A percentile compares a stretch with the other conserved stretches of the same genome.
phyloP scores from a whole-genome alignment of 2,329 filamentous ascomycete genomes.

The Magnaporthiopsis incrustans region DNA sequence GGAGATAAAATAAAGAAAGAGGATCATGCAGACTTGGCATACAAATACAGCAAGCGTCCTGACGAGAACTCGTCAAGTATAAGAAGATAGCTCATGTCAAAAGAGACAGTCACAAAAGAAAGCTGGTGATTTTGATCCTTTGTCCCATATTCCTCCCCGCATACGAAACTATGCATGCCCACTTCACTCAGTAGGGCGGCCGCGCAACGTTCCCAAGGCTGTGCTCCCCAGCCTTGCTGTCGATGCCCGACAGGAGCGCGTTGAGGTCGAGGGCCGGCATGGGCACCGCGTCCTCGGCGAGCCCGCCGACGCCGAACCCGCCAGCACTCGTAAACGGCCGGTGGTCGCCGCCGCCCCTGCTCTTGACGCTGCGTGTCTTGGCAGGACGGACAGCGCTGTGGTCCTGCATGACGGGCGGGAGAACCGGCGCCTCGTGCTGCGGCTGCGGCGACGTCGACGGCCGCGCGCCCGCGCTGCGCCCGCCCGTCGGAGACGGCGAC shows the following conservation, averaged over 20 bases:
- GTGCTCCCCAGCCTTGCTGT: conserved; percentile 37
- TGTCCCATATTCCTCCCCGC: background rate
- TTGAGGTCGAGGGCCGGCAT: conserved; percentile 34
- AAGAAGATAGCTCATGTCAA: background rate
- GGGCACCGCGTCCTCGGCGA: conserved; percentile 23
- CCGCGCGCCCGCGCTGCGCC: conserved; percentile 3
- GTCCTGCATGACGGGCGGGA: conserved; percentile 7
- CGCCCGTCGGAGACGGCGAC: background rate
- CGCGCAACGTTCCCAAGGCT: conserved; percentile 36
- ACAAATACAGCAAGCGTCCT: background rate
- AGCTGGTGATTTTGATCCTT: background rate
- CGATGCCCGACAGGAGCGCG: conserved; percentile 41
- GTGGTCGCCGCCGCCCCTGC: conserved; percentile 31
- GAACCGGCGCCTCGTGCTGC: conserved; percentile 8
- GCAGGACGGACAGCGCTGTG: conserved; percentile 15
- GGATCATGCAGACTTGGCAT: background rate
- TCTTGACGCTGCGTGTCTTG: conserved; percentile 30
- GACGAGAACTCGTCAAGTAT: background rate
- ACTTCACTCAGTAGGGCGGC: conserved; percentile 36
- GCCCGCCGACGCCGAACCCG: background rate
- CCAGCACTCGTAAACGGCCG: conserved; percentile 8
- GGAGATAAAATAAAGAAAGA: background rate
- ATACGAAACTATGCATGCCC: background rate
- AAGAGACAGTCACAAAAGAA: background rate
- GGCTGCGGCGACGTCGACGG: background rate